Percentiles rank a stretch among this genome's conserved stretches.
These are phyloP conservation scores for Aegilops speltoides DNA, from an alignment of 176 grass and related monocot genomes.

Conservation along the genomic window DNA sequence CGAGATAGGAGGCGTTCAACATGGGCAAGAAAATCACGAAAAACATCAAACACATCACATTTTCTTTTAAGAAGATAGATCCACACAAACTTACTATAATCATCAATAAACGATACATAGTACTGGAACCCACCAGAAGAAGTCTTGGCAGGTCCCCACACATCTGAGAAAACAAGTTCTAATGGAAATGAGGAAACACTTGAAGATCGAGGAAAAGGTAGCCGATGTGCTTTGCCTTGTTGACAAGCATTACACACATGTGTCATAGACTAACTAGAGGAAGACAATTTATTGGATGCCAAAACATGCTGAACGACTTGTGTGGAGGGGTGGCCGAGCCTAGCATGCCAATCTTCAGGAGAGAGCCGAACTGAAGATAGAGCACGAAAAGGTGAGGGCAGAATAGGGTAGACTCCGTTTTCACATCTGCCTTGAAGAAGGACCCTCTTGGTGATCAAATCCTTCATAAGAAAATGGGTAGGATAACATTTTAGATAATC, in stretches of 20 bases:
- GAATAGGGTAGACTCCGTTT: neutral
- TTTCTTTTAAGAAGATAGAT: neutral
- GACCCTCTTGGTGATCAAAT: too few relatives aligned
- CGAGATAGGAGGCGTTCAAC: neutral
- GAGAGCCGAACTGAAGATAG: neutral
- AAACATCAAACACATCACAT: neutral
- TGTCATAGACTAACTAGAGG: too few relatives aligned
- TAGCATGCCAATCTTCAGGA: neutral
- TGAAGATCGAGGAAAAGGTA: neutral
- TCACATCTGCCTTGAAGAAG: neutral
- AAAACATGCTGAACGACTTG: neutral
- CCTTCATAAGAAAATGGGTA: neutral
- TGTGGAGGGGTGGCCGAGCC: neutral
- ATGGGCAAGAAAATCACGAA: neutral
- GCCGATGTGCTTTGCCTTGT: too few relatives aligned
- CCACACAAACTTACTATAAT: neutral
- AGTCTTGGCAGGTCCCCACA: neutral
- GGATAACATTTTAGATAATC: neutral
- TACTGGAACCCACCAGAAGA: neutral
- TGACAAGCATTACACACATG: neutral
- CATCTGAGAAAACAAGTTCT: neutral
- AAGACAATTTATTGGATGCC: too few relatives aligned
- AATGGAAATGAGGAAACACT: neutral
- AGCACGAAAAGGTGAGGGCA: neutral
- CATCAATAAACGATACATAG: neutral